A percentile compares a stretch with the other conserved stretches of the same genome.
These are phyloP conservation scores for Annona cherimola DNA, from an alignment of 164 flowering plant species.

Conservation along the genomic window DNA sequence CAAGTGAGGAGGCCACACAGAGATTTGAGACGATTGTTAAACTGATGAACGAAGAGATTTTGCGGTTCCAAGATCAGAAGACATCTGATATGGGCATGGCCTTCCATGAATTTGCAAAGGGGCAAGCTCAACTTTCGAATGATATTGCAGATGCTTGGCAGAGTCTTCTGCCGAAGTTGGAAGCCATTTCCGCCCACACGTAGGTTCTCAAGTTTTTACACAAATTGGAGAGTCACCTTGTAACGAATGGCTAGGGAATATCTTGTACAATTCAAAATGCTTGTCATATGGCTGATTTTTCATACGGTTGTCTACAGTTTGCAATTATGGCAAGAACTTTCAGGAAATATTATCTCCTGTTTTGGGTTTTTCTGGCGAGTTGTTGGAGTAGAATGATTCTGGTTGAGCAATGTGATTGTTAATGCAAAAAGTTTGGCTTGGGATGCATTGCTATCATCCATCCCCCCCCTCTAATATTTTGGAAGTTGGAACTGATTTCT, in stretches of 20 bases:
- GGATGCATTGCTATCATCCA: no score
- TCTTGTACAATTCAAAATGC: neutral
- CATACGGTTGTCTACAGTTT: no score
- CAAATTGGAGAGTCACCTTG: neutral
- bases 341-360: no score
- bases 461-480: no score
- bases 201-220: neutral
- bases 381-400: no score
- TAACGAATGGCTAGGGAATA: neutral
- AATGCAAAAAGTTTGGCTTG: no score
- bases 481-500: no score
- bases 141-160: slow-evolving; percentile 88
- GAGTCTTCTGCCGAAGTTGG: slow-evolving; percentile 81
- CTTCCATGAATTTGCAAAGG: slow-evolving; percentile 77
- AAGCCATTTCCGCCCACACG: slow-evolving; percentile 43
- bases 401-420: no score
- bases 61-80: slow-evolving; percentile 83
- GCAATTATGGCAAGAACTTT: no score
- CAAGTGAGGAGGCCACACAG: slow-evolving; percentile 70
- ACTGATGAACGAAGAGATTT: slow-evolving; percentile 76
- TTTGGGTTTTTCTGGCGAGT: no score
- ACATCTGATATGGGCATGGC: slow-evolving; percentile 79
- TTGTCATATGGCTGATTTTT: neutral
- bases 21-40: slow-evolving; percentile 70
- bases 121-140: slow-evolving; percentile 82